Conservation (phyloP, 345 rosid species). For the Brassica carinata region DNA sequence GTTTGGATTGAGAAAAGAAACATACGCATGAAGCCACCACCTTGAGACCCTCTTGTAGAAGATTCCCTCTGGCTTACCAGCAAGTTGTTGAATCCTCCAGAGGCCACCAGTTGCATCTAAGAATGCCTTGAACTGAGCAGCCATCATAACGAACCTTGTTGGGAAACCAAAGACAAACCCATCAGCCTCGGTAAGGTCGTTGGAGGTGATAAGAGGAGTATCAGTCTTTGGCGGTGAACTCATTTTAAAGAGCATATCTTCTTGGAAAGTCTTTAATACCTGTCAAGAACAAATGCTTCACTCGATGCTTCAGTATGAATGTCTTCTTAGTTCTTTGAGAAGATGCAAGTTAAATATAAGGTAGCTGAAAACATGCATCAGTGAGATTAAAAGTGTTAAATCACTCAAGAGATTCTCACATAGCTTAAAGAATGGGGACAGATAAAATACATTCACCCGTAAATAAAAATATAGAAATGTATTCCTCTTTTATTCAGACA, state of each 20-base stretch:
- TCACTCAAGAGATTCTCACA: not conserved
- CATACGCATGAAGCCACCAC: slow-evolving; percentile 91
- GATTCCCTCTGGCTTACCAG: slow-evolving; percentile 69
- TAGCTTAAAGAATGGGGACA: not conserved
- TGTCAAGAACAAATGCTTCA: slow-evolving; percentile 15
- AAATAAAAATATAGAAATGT: not conserved
- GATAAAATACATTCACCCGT: not conserved
- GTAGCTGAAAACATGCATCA: slow-evolving; percentile 1
- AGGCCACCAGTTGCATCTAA: slow-evolving; percentile 50
- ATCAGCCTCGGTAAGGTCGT: slow-evolving; percentile 88
- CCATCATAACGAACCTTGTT: not conserved
- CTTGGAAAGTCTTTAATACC: slow-evolving; percentile 87
- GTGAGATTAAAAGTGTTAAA: not conserved
- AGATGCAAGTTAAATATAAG: not conserved
- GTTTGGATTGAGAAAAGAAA: not conserved
- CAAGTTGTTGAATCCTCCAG: slow-evolving; percentile 20
- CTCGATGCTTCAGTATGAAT: too few species aligned
- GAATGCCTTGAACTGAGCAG: slow-evolving; percentile 88
- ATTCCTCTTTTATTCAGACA: not conserved
- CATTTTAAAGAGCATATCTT: slow-evolving; percentile 83
- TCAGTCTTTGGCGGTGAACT: slow-evolving; percentile 84
- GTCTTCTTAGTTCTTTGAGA: not conserved
- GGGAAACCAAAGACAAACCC: slow-evolving; percentile 30
- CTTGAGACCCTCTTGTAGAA: slow-evolving; percentile 96
- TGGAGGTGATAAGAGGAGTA: slow-evolving; percentile 66